phyloP scores from a whole-genome alignment of 371 early-diverging fungal genomes.

The Mucor sp. region DNA sequence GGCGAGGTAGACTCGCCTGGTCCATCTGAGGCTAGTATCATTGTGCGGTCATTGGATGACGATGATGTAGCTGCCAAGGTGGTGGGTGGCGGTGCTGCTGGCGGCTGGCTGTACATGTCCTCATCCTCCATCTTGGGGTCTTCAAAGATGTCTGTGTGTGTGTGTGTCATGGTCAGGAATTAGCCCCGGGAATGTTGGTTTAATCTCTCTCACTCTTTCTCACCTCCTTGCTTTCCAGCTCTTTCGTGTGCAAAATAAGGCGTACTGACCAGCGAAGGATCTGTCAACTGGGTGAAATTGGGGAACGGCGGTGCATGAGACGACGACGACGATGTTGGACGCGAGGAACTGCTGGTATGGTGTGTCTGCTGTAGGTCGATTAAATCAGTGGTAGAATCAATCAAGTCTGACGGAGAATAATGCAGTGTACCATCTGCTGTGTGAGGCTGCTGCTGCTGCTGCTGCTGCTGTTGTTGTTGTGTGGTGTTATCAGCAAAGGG shows the following conservation, averaged over 20 bases:
- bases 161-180: too few relatives aligned
- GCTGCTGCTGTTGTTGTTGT: not conserved
- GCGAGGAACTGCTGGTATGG: conserved; percentile 1
- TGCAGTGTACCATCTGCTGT: not conserved
- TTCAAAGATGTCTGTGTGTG: conserved; percentile 6
- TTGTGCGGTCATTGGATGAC: not conserved
- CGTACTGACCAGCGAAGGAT: not conserved
- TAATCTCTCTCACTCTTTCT: not conserved
- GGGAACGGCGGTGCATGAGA: not conserved
- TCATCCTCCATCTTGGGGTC: conserved; percentile 16
- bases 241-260: conserved; percentile 5
- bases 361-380: conserved; percentile 25
- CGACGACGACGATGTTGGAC: not conserved
- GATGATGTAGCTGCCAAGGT: not conserved
- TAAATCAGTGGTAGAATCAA: conserved; percentile 8
- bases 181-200: not conserved
- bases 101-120: not conserved
- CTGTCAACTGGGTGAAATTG: not conserved
- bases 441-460: not conserved
- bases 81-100: not conserved
- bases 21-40: conserved; percentile 4
- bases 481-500: conserved; percentile 16
- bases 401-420: conserved; percentile 20
- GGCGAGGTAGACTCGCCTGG: conserved; percentile 17
- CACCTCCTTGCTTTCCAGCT: conserved; percentile 7